Evolutionary conservation across 352 stramenopile genomes (phyloP).

Genomic region (Globisporangium lucens): DNA sequence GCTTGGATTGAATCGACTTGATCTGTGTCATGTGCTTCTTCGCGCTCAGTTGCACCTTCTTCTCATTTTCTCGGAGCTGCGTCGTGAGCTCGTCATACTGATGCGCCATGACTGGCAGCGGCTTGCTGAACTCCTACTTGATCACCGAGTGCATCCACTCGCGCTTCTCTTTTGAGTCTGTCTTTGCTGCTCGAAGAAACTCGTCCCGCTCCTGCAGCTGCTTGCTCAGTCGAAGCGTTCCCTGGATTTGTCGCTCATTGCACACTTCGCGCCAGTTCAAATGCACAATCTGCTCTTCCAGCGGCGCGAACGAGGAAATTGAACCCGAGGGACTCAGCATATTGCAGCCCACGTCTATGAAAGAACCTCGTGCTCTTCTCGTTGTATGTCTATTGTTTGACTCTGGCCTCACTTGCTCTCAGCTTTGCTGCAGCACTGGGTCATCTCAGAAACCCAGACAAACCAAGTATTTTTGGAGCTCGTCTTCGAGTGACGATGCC

Average conservation of each 20-base stretch:
- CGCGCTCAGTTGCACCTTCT: constrained; percentile 23
- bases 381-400: background rate
- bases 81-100: constrained; percentile 27
- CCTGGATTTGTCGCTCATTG: constrained; percentile 69
- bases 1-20: constrained; percentile 47
- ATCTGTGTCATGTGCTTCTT: constrained; percentile 47
- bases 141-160: constrained; percentile 58
- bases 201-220: constrained; percentile 62
- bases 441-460: background rate
- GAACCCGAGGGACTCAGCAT: constrained; percentile 7
- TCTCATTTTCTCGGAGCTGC: constrained; percentile 25
- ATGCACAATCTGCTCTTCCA: constrained; percentile 66
- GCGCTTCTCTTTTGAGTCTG: constrained; percentile 30
- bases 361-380: background rate
- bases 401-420: background rate
- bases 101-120: constrained; percentile 44
- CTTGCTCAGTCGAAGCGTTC: constrained; percentile 51
- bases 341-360: background rate
- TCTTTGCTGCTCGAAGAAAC: constrained; percentile 49
- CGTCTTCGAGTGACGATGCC: constrained; percentile 3
- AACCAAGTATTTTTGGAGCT: constrained; percentile 7
- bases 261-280: constrained; percentile 72
- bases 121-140: constrained; percentile 48
- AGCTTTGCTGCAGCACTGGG: background rate
- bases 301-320: constrained; percentile 40